Percentiles rank a stretch among this genome's conserved stretches.
These are phyloP conservation scores for Acanthamoeba sp. DNA, from an alignment of 208 protist species.

Conservation along the genomic window DNA sequence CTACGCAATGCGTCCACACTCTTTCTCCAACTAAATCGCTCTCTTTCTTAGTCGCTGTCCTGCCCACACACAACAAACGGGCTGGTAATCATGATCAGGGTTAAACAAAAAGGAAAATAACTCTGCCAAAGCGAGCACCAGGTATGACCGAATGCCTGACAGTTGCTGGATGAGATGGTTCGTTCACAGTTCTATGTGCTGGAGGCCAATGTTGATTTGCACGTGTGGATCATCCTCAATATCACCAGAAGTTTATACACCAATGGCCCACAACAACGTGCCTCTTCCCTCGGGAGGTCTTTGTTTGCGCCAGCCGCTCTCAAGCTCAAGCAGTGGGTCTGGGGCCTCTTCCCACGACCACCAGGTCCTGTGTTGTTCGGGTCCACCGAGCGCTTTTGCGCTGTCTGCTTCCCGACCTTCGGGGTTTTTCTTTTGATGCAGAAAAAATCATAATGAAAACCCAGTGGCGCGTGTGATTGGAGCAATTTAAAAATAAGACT, in stretches of 20 bases:
- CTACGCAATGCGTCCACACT: constrained; percentile 40
- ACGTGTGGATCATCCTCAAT: constrained; percentile 4
- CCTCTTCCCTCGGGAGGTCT: constrained; percentile 14
- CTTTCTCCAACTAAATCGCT: constrained; percentile 34
- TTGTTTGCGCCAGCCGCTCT: background rate
- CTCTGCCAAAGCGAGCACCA: background rate
- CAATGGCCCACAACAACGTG: no score
- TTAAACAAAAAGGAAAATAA: background rate
- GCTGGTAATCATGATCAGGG: no score
- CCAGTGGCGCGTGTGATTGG: background rate
- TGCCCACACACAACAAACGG: no score
- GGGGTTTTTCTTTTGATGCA: no score
- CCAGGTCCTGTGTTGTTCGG: background rate
- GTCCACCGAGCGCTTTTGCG: background rate
- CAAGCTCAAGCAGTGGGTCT: background rate
- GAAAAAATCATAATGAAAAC: no score
- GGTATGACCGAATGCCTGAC: background rate
- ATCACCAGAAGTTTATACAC: background rate
- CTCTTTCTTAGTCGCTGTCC: background rate
- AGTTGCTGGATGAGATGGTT: constrained; percentile 11
- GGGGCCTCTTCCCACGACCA: constrained; percentile 18
- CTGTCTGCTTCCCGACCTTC: background rate
- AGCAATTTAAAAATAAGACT: background rate
- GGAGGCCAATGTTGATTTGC: background rate
- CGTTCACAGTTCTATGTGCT: constrained; percentile 11